Evolutionary conservation across 1,139 yeast species (phyloP).

Genomic region (Suhomyces ambrosiae): DNA sequence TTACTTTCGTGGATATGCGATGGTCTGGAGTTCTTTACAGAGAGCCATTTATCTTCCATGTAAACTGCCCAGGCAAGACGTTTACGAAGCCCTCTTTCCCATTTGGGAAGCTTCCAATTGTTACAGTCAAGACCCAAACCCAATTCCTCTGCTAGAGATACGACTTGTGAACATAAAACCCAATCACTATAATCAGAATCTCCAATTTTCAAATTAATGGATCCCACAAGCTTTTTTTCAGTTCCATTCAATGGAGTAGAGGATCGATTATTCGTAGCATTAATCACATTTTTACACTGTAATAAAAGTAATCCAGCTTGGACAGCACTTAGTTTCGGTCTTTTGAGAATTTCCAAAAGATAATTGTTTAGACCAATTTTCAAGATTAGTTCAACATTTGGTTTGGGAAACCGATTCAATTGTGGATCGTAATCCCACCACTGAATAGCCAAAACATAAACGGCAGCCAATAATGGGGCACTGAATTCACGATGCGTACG

Average conservation of each 20-base stretch:
- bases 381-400: constrained; percentile 54
- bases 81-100: constrained; percentile 87
- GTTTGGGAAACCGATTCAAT: constrained; percentile 63
- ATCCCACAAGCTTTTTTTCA: constrained; percentile 2
- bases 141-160: constrained; percentile 80
- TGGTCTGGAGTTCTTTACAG: constrained; percentile 76
- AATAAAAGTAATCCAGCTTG: constrained; percentile 73
- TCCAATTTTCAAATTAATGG: constrained; percentile 11
- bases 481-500: constrained; percentile 77
- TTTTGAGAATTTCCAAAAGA: constrained; percentile 64
- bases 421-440: constrained; percentile 87
- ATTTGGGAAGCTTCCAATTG: constrained; percentile 84
- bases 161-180: constrained; percentile 85
- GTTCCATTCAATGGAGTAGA: constrained; percentile 12
- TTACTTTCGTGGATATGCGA: constrained; percentile 69
- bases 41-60: constrained; percentile 85
- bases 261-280: constrained; percentile 3
- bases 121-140: constrained; percentile 87
- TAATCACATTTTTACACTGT: constrained; percentile 58
- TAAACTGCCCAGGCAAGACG: constrained; percentile 93
- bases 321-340: constrained; percentile 78
- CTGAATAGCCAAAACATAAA: constrained; percentile 71
- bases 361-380: constrained; percentile 59
- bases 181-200: constrained; percentile 70
- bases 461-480: constrained; percentile 76